These are phyloP conservation scores for Aphanocladium album DNA, from an alignment of 2,329 filamentous ascomycete genomes.

Conservation along the genomic window DNA sequence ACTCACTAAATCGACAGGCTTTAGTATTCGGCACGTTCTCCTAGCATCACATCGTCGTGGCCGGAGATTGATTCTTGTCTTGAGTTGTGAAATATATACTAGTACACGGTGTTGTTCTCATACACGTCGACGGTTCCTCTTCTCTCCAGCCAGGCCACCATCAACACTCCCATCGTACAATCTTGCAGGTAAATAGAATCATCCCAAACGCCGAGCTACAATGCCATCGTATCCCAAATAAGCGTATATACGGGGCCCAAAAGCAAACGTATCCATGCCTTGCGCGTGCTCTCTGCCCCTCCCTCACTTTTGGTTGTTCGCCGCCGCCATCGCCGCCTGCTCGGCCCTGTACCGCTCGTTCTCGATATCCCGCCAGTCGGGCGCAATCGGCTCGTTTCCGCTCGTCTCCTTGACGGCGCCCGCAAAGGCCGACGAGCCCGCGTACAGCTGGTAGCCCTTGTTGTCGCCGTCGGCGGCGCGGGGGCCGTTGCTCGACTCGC, in stretches of 20 bases:
- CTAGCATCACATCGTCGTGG: no score
- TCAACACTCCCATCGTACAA: not conserved
- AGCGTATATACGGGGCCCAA: not conserved
- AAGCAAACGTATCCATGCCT: not conserved
- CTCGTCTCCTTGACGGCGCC: constrained; percentile 60
- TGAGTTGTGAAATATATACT: not conserved
- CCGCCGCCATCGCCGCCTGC: constrained; percentile 23
- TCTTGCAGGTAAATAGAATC: not conserved
- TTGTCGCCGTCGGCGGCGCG: constrained; percentile 43
- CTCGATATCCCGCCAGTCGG: constrained; percentile 61
- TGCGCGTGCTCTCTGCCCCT: not conserved
- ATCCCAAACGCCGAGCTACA: constrained; percentile 2
- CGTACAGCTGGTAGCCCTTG: constrained; percentile 69
- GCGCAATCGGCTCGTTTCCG: constrained; percentile 58
- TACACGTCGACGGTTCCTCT: not conserved
- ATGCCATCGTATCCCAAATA: not conserved
- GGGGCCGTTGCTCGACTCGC: constrained; percentile 45
- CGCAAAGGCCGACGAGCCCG: constrained; percentile 65
- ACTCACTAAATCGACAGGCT: no score
- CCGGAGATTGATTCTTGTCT: no score
- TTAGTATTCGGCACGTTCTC: no score
- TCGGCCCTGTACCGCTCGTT: constrained; percentile 51
- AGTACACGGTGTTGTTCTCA: not conserved
- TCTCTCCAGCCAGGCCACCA: not conserved
- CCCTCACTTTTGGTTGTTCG: constrained; percentile 3